phyloP scores from a whole-genome alignment of 2,329 filamentous ascomycete genomes.

The Pyrenochaeta sp. region DNA sequence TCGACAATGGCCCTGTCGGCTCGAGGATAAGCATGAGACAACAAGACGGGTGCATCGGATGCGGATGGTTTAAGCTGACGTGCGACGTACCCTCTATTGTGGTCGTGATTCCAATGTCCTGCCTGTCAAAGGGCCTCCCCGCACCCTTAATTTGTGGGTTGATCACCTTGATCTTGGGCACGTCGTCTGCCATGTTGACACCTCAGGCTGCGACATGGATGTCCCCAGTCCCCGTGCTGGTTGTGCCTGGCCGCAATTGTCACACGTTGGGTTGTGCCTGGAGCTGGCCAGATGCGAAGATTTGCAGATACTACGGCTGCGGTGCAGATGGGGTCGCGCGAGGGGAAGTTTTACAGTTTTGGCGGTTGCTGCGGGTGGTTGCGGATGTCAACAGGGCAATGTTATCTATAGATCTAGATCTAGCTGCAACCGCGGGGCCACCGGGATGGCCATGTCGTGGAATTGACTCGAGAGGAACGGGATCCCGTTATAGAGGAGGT shows the following conservation, averaged over 20 bases:
- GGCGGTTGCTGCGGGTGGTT: constrained; percentile 17
- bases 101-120: constrained; percentile 29
- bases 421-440: constrained; percentile 8
- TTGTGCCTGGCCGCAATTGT: constrained; percentile 1
- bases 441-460: constrained; percentile 7
- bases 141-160: constrained; percentile 49
- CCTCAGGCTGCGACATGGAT: constrained; percentile 20
- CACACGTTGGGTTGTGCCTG: not conserved
- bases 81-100: constrained; percentile 36
- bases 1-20: constrained; percentile 27
- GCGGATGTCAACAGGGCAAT: constrained; percentile 21
- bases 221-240: constrained; percentile 7
- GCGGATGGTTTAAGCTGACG: not conserved
- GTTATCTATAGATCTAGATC: constrained; percentile 14
- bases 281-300: not conserved
- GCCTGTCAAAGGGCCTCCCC: constrained; percentile 35
- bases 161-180: constrained; percentile 55
- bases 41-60: not conserved
- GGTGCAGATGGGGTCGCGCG: not conserved
- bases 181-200: constrained; percentile 44
- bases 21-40: constrained; percentile 25
- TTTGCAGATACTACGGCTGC: constrained; percentile 1
- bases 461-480: not conserved
- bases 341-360: not conserved
- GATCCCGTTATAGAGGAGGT: not conserved